Conservation (phyloP, 371 early-diverging fungal genomes). For the Smittium mucronatum region DNA sequence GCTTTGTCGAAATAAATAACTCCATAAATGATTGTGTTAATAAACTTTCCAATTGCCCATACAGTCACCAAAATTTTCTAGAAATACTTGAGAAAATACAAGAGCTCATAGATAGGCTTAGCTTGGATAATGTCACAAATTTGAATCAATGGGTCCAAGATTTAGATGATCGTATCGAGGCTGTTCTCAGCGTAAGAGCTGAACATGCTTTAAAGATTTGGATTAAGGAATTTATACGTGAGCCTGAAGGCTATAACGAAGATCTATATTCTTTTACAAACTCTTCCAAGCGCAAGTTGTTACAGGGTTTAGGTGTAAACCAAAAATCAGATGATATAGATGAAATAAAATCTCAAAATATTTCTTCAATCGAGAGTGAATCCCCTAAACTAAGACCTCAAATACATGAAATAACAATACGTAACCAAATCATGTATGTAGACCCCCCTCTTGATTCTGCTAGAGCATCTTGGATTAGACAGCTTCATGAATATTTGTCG, state of each 20-base stretch:
- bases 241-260: conserved; percentile 27
- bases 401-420: conserved; percentile 73
- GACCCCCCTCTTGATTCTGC: conserved; percentile 93
- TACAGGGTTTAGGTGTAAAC: conserved; percentile 40
- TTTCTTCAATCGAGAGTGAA: background rate
- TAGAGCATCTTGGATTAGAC: conserved; percentile 71
- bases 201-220: conserved; percentile 66
- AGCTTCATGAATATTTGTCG: conserved; percentile 86
- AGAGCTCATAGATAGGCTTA: conserved; percentile 77
- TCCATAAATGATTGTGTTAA: conserved; percentile 64
- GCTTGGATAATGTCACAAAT: conserved; percentile 86
- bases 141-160: conserved; percentile 76
- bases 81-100: conserved; percentile 69
- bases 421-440: conserved; percentile 89
- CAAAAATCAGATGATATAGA: conserved; percentile 14
- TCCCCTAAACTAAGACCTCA: conserved; percentile 47
- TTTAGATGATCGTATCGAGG: conserved; percentile 70
- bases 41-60: conserved; percentile 72
- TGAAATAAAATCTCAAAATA: conserved; percentile 26
- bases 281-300: conserved; percentile 34
- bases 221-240: conserved; percentile 48
- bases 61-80: conserved; percentile 49
- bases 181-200: conserved; percentile 60
- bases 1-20: conserved; percentile 64
- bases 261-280: conserved; percentile 37